Conservation (phyloP, 139 green algal genomes). For the Coccomyxa sp. region DNA sequence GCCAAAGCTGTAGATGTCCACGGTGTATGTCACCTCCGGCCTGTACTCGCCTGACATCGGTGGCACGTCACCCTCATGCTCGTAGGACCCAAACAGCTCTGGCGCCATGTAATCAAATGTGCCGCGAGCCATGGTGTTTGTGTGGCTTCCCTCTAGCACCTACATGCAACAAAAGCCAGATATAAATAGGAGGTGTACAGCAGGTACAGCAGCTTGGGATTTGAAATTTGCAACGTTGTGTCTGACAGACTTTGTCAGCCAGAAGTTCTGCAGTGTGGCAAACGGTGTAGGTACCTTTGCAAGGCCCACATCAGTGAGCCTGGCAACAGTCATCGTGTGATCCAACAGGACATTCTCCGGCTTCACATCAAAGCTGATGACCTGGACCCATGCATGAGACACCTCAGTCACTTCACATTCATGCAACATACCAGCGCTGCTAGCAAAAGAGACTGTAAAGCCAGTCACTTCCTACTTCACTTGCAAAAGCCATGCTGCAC, state of each 20-base stretch:
- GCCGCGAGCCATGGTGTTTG: not conserved
- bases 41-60: not conserved
- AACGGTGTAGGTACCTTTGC: no score
- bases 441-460: no score
- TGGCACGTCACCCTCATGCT: not conserved
- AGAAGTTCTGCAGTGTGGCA: no score
- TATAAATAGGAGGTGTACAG: no score
- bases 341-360: not conserved
- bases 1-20: not conserved
- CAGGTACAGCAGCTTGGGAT: no score
- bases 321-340: not conserved
- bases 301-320: not conserved
- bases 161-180: no score
- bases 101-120: not conserved
- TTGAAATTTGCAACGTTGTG: no score
- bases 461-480: not conserved
- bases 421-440: no score
- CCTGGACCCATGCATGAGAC: not conserved
- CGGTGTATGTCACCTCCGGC: not conserved
- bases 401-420: no score
- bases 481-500: not conserved
- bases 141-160: not conserved
- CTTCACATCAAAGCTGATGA: constrained; percentile 1
- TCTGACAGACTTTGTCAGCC: no score
- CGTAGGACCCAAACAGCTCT: not conserved